A percentile compares a stretch with the other conserved stretches of the same genome.
These are phyloP conservation scores for Starmerella geochares DNA, from an alignment of 805 yeast genomes.

Conservation along the genomic window DNA sequence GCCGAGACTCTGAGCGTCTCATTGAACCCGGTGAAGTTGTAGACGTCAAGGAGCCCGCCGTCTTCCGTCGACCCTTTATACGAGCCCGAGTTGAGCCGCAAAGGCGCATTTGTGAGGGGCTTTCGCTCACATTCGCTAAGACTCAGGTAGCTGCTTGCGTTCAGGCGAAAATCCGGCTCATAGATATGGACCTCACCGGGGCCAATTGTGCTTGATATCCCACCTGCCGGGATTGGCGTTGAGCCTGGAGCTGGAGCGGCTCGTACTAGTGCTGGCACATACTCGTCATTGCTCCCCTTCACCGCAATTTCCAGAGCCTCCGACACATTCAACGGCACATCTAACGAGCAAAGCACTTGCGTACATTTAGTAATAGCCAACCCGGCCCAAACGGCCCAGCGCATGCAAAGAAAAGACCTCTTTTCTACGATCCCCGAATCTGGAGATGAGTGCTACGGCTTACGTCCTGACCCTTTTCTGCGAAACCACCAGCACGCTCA, in stretches of 20 bases:
- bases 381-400: slow-evolving; percentile 4
- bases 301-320: neutral
- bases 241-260: slow-evolving; percentile 6
- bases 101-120: slow-evolving; percentile 5
- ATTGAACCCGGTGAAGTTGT: slow-evolving; percentile 11
- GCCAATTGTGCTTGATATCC: slow-evolving; percentile 28
- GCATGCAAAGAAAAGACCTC: neutral
- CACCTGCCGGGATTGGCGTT: slow-evolving; percentile 18
- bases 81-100: slow-evolving; percentile 10
- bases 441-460: neutral
- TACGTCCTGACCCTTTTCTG: neutral
- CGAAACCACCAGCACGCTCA: too few species aligned
- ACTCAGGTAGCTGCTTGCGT: slow-evolving; percentile 3
- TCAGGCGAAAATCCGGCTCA: slow-evolving; percentile 18
- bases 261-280: neutral
- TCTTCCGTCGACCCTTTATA: slow-evolving; percentile 13
- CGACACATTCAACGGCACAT: neutral
- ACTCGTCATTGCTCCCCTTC: neutral
- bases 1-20: slow-evolving; percentile 8
- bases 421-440: neutral
- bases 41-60: slow-evolving; percentile 19
- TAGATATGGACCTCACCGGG: slow-evolving; percentile 29
- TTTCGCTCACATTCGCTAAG: slow-evolving; percentile 19
- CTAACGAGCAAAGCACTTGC: neutral
- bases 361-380: neutral